Evolutionary conservation across 306 rosid species (phyloP), one percentile per base, ranked within the genome.

Genomic region (Phaseolus lunatus): DNA sequence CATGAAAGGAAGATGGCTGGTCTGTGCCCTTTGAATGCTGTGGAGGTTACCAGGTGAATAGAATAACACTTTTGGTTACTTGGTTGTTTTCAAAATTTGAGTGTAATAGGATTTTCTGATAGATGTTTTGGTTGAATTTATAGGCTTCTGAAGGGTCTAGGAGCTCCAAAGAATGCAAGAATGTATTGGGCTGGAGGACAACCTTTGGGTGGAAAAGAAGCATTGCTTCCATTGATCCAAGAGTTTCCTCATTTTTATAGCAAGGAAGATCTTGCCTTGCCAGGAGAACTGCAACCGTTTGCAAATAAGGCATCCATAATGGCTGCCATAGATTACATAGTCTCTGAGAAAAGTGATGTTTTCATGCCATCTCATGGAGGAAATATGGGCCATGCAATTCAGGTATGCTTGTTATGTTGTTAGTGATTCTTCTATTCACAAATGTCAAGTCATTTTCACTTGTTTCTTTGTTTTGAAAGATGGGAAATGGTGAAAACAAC

Each of bases 331-430:
- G 99, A 95, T 81, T 95, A 88, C 76, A 87, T 95, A 71, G 97
- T 95, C 31, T 89, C 92, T 0, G 91, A 92, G 86, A 89, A 87
- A 53, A 92, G 99, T 50, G 94, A 95, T 69, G 96, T 95, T 67
- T 95, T 95, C 94, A 89, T 95, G 98, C 98, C 99, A 22, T 92
- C 98, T 70, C 99, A 95, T 83, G 99, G 99, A 13, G 99, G 99
- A 78, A 95, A 95, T 41, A 95, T 95, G 99, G 99, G 97, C 45
- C 99, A 92, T 73, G 97, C 93, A 5, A 76, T 92, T 71, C 98
- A 95, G 97, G 98, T 92, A 85, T 80, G 37, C 33, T 58, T 75
- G 48, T 59, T 15, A 56, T 44, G 45, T 67, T 56, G 31, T 39
- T 29, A 23, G 20, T 50, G 3, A 13, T 20, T 31, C 23, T 58